Evolutionary conservation across 768 basidiomycete species (phyloP).

Genomic region (Trametes cingulata): DNA sequence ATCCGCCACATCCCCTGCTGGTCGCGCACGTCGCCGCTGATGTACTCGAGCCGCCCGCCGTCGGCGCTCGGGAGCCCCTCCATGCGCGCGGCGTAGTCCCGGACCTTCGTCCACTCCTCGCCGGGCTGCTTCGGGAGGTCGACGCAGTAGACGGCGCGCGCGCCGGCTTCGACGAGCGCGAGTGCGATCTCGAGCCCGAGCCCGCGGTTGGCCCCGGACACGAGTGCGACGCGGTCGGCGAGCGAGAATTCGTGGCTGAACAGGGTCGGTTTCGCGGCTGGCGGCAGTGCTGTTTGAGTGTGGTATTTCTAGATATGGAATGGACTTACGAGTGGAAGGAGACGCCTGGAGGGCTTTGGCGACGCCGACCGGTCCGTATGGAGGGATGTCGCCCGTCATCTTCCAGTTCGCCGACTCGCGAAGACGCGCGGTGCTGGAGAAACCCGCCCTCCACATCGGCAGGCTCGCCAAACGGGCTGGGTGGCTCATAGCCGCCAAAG

Average conservation of each 20-base stretch:
- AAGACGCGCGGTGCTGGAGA: slow-evolving; percentile 17
- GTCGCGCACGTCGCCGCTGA: slow-evolving; percentile 63
- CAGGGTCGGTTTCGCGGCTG: slow-evolving; percentile 27
- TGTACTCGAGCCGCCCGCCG: slow-evolving; percentile 54
- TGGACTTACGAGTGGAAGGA: slow-evolving; percentile 54
- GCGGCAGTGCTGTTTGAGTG: neutral
- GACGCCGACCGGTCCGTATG: slow-evolving; percentile 63
- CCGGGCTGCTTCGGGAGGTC: slow-evolving; percentile 60
- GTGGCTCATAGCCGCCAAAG: neutral
- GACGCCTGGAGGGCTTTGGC: slow-evolving; percentile 50
- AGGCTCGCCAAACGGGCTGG: neutral
- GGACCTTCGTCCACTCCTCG: slow-evolving; percentile 56
- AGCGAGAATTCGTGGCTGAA: slow-evolving; percentile 33
- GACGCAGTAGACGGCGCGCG: slow-evolving; percentile 63
- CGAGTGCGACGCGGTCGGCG: slow-evolving; percentile 38
- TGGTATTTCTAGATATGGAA: slow-evolving; percentile 36
- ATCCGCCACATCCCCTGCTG: slow-evolving; percentile 46
- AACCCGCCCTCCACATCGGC: slow-evolving; percentile 12
- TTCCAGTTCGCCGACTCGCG: slow-evolving; percentile 13
- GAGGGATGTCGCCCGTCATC: slow-evolving; percentile 43
- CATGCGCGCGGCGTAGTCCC: slow-evolving; percentile 40
- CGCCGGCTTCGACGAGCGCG: slow-evolving; percentile 71
- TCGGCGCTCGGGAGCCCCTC: slow-evolving; percentile 20
- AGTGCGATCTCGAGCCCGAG: slow-evolving; percentile 86
- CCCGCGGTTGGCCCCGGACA: slow-evolving; percentile 46